Conservation (phyloP, 2,329 filamentous ascomycete genomes). For the Cercospora sp. region DNA sequence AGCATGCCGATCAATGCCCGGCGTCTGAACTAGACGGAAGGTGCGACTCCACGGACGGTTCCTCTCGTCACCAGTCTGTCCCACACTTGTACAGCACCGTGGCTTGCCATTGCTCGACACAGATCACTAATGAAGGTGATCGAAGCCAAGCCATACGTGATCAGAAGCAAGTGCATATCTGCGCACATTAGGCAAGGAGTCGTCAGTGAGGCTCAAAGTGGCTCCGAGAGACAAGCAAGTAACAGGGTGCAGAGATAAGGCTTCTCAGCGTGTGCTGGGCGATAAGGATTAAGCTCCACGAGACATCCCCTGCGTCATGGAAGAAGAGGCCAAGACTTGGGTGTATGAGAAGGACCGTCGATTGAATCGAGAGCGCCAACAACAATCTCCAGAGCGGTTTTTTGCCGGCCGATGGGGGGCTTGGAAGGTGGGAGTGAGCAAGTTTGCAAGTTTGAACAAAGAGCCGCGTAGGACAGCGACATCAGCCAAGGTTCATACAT, state of each 20-base stretch:
- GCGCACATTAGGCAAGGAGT: background rate
- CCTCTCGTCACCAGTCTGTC: background rate
- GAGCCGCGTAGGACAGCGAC: too few relatives aligned
- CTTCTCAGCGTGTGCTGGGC: slow-evolving; percentile 12
- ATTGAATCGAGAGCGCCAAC: slow-evolving; percentile 5
- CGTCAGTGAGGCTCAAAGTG: background rate
- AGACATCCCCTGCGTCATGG: background rate
- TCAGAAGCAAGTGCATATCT: background rate
- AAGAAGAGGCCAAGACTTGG: slow-evolving; percentile 13
- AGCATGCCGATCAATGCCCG: background rate
- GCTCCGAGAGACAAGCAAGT: background rate
- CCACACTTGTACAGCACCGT: background rate
- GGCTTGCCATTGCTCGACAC: background rate
- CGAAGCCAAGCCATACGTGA: background rate
- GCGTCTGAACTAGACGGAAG: background rate
- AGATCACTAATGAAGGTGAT: background rate
- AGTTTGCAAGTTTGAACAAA: too few relatives aligned
- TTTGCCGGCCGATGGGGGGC: slow-evolving; percentile 9
- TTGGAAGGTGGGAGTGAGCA: too few relatives aligned
- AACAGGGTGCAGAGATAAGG: slow-evolving; percentile 14
- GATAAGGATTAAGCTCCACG: slow-evolving; percentile 14
- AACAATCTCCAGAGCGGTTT: background rate
- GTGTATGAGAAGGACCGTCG: slow-evolving; percentile 11
- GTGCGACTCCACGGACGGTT: background rate
- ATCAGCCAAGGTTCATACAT: too few relatives aligned